Evolutionary conservation across 2,329 filamentous ascomycete species (phyloP), one percentile per base, ranked within the genome.

Genomic region (Niveomyces coronatus): DNA sequence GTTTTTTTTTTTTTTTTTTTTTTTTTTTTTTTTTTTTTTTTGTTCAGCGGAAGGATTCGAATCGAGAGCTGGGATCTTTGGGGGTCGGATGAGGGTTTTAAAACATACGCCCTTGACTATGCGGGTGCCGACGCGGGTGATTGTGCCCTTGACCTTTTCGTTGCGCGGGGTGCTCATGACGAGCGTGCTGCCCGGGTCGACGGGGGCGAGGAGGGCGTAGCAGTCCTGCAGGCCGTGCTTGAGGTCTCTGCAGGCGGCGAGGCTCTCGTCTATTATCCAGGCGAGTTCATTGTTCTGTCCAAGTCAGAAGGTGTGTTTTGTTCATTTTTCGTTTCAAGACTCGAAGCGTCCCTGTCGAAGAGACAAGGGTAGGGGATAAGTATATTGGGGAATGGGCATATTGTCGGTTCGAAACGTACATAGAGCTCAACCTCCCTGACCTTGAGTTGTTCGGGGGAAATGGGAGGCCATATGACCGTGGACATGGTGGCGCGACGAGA

Each of bases 61-160:
- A n/a, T n/a, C n/a, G n/a, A n/a, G n/a, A n/a, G n/a, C n/a, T n/a
- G n/a, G n/a, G n/a, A n/a, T n/a, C n/a, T n/a, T n/a, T n/a, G 26
- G 13, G 14, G 35, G 35, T n/a, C 28, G 27, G 19, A 18, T 40
- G 18, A 26, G 20, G 4, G 8, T 26, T 20, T n/a, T n/a, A n/a
- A 35, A 5, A 70, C 79, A 50, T 68, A 88, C 85, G 47, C 87
- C 89, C 58, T 94, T 94, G 45, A 94, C 82, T 46, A 98, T 82
- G 36, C 82, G 78, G n/a, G 85, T 85, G 27, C 91, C 91, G 24
- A 94, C 77, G 38, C 91, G 77, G 1, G 89, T 96, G 43, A 96
- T 76, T 50, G 86, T 85, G 14, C 91, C 91, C 60, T 98, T 98
- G 45, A 96, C 79, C 48, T 75, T 78, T 64, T 98, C 91, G 39